These are phyloP conservation scores for Xerocomus spinulosus DNA, from an alignment of 768 basidiomycete genomes.

Conservation along the genomic window DNA sequence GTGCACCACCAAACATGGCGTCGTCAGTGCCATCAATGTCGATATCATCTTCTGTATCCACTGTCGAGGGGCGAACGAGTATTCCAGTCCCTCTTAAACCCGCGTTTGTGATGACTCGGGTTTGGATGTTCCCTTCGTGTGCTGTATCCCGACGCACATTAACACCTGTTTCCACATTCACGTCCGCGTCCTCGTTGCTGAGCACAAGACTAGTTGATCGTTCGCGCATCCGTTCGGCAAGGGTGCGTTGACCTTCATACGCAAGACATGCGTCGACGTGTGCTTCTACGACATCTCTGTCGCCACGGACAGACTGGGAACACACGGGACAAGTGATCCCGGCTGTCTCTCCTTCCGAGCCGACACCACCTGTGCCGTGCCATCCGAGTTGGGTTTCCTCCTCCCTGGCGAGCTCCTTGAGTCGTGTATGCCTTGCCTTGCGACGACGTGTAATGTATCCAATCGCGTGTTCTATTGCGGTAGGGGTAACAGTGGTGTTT, in stretches of 20 bases:
- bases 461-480: constrained; percentile 49
- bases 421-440: constrained; percentile 59
- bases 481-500: constrained; percentile 22
- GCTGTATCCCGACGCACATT: constrained; percentile 39
- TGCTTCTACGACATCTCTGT: constrained; percentile 68
- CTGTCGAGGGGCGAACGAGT: constrained; percentile 49
- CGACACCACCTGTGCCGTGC: constrained; percentile 27
- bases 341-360: constrained; percentile 33
- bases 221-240: constrained; percentile 29
- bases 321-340: constrained; percentile 71
- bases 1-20: constrained; percentile 58
- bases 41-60: constrained; percentile 74
- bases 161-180: constrained; percentile 31
- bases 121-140: constrained; percentile 37
- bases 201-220: constrained; percentile 27
- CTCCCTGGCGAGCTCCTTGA: constrained; percentile 64
- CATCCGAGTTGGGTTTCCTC: constrained; percentile 37
- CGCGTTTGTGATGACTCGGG: constrained; percentile 33
- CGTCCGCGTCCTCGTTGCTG: constrained; percentile 30
- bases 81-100: constrained; percentile 62
- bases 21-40: constrained; percentile 79
- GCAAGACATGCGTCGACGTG: constrained; percentile 80
- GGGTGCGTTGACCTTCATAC: constrained; percentile 42
- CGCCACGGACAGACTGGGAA: constrained; percentile 50
- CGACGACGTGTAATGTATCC: constrained; percentile 63